These are phyloP conservation scores for Hyaloperonospora arabidopsidis DNA, from an alignment of 352 stramenopile genomes.

Conservation along the genomic window DNA sequence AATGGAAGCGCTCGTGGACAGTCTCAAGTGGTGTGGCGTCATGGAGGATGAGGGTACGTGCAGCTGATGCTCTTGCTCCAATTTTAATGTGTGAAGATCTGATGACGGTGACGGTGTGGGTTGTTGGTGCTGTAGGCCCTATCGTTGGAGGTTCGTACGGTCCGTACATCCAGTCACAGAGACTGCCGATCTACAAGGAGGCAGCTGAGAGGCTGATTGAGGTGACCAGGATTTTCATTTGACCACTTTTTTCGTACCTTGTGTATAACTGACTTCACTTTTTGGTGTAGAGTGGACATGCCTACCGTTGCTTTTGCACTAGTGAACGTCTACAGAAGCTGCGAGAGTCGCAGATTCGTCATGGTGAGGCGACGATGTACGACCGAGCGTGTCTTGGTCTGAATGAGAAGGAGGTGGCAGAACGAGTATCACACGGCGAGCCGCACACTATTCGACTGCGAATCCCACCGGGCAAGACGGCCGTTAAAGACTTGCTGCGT, in stretches of 20 bases:
- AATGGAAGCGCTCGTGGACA: slow-evolving; percentile 76
- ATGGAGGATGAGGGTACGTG: slow-evolving; percentile 91
- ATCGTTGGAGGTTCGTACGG: slow-evolving; percentile 84
- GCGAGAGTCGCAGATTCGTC: slow-evolving; percentile 82
- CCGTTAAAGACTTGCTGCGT: slow-evolving; percentile 94
- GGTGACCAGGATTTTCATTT: slow-evolving; percentile 20
- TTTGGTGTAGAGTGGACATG: slow-evolving; percentile 71
- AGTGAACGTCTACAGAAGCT: slow-evolving; percentile 90
- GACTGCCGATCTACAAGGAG: slow-evolving; percentile 89
- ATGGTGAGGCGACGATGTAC: slow-evolving; percentile 94
- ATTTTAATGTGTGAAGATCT: neutral
- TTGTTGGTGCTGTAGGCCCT: slow-evolving; percentile 50
- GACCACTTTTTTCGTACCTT: neutral
- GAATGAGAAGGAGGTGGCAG: slow-evolving; percentile 80
- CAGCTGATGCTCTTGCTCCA: neutral
- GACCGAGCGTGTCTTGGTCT: slow-evolving; percentile 94
- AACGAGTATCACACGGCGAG: slow-evolving; percentile 81
- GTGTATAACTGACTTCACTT: neutral
- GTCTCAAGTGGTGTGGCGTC: slow-evolving; percentile 92
- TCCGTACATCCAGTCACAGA: slow-evolving; percentile 96
- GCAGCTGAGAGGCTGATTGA: slow-evolving; percentile 85
- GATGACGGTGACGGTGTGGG: slow-evolving; percentile 6
- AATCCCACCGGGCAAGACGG: slow-evolving; percentile 86
- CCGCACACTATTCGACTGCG: slow-evolving; percentile 93
- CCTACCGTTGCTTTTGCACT: slow-evolving; percentile 96